Percentiles rank a stretch among this genome's conserved stretches.
phyloP scores from a whole-genome alignment of 805 yeast genomes.

The Schwanniomyces occidentalis region DNA sequence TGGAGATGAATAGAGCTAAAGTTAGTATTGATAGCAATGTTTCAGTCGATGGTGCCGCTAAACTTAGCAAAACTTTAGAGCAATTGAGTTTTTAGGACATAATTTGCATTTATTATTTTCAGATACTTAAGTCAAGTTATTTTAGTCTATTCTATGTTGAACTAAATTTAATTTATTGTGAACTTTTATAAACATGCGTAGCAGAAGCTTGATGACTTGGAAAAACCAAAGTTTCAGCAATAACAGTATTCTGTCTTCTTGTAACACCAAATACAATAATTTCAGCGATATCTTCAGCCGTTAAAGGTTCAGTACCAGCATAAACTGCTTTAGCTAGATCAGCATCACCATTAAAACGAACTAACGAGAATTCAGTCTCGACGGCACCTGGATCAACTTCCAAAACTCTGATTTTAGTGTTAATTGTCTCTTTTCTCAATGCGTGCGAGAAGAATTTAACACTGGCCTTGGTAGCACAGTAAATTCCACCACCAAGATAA shows the following conservation, averaged over 20 bases:
- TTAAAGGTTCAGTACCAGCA: conserved; percentile 34
- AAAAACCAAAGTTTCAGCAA: conserved; percentile 40
- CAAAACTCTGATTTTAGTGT: conserved; percentile 35
- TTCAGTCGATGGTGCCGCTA: conserved; percentile 64
- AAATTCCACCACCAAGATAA: conserved; percentile 39
- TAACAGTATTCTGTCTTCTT: conserved; percentile 35
- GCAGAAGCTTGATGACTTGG: conserved; percentile 41
- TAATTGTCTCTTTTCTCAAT: conserved; percentile 38
- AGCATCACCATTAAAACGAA: conserved; percentile 35
- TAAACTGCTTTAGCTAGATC: conserved; percentile 33
- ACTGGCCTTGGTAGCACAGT: conserved; percentile 41
- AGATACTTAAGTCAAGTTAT: background rate
- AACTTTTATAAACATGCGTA: conserved; percentile 19
- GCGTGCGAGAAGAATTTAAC: conserved; percentile 33
- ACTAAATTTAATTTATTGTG: conserved; percentile 5
- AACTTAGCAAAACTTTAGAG: conserved; percentile 60
- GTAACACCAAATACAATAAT: conserved; percentile 36
- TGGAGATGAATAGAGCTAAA: conserved; percentile 74
- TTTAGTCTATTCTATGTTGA: too few relatives aligned
- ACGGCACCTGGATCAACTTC: conserved; percentile 45
- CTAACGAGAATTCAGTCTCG: conserved; percentile 38
- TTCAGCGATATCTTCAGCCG: conserved; percentile 40
- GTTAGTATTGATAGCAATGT: conserved; percentile 53
- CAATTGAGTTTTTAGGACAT: conserved; percentile 53
- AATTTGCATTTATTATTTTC: background rate